phyloP scores from a whole-genome alignment of 768 basidiomycete species.

The Lactifluus subvellereus region DNA sequence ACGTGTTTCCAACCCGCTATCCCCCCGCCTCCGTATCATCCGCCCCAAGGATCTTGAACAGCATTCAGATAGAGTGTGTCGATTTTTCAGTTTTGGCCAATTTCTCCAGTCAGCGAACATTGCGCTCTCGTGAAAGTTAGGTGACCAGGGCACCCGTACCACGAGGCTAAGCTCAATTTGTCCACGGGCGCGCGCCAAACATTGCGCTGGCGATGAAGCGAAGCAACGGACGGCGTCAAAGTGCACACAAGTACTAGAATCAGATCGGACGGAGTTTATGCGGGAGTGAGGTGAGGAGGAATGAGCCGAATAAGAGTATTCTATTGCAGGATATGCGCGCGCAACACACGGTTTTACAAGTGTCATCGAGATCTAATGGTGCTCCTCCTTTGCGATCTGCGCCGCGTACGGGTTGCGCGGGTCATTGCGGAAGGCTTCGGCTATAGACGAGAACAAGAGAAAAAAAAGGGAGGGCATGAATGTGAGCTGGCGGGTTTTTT shows the following conservation, averaged over 20 bases:
- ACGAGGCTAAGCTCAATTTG: background rate
- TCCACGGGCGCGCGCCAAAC: background rate
- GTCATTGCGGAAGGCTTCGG: slow-evolving; percentile 64
- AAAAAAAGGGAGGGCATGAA: background rate
- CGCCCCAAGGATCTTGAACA: background rate
- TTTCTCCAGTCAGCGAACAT: background rate
- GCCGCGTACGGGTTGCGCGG: slow-evolving; percentile 80
- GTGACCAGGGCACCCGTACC: background rate
- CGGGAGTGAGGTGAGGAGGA: background rate
- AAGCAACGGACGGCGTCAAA: background rate
- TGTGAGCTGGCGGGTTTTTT: background rate
- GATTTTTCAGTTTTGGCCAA: background rate
- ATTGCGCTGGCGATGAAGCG: background rate
- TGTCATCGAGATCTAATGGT: slow-evolving; percentile 28
- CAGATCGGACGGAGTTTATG: background rate
- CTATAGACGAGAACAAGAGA: slow-evolving; percentile 32
- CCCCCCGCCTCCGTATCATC: background rate
- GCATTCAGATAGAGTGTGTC: slow-evolving; percentile 4
- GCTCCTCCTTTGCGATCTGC: slow-evolving; percentile 62
- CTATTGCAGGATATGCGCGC: slow-evolving; percentile 4
- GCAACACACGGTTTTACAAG: slow-evolving; percentile 3
- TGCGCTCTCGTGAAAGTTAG: background rate
- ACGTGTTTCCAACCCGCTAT: background rate
- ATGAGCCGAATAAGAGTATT: background rate
- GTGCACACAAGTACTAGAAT: background rate